Evolutionary conservation across 805 yeast species (phyloP), one percentile per base, ranked within the genome.

Genomic region (Cyberlindnera xylosilytica): DNA sequence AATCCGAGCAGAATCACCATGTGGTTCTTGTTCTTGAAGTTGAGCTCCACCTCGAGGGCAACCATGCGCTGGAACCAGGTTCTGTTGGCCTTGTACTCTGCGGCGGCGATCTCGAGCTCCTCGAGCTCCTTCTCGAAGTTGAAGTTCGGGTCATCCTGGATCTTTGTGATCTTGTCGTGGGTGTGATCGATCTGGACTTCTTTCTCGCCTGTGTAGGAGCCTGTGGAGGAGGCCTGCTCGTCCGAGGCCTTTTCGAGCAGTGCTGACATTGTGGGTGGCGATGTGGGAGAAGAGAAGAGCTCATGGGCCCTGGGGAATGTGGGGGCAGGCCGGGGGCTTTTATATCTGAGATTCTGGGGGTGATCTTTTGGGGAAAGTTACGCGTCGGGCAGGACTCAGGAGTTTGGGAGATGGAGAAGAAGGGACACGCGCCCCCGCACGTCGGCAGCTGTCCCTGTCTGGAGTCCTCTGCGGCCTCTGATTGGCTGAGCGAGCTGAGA

Each of bases 1-100:
- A 56, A 57, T 17, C 82, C 86, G 36, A 79, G 62, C 50, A 74
- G 61, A 42, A 60, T 57, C 20, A 72, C 74, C 70, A 76, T 73
- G 54, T 71, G 53, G 29, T 58, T 64, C 44, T 71, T 73, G 51
- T 73, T 66, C 42, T 68, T 49, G 58, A 78, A 77, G 46, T 70
- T 50, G 9, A 71, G 53, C 38, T 66, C 61, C 16, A 62, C 53
- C 38, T 71, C 76, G 9, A 69, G 50, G 6, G 57, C 49, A 24
- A 60, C 53, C 38, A 73, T 23, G 33, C 69, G 65, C 49, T 67
- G 70, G 57, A 66, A 62, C 34, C 65, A 62, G 0, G 72, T 53
- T 38, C 61, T 64, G 28, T 63, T 54, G 3, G 42, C 41, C 36
- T 63, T 55, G 47, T 50, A 55, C 6, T 50, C 34, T 19, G 49